Percentiles rank a stretch among this genome's conserved stretches.
Evolutionary conservation across 495 filamentous ascomycete species (phyloP).

Genomic region (Hyphodiscus hymeniophilus): DNA sequence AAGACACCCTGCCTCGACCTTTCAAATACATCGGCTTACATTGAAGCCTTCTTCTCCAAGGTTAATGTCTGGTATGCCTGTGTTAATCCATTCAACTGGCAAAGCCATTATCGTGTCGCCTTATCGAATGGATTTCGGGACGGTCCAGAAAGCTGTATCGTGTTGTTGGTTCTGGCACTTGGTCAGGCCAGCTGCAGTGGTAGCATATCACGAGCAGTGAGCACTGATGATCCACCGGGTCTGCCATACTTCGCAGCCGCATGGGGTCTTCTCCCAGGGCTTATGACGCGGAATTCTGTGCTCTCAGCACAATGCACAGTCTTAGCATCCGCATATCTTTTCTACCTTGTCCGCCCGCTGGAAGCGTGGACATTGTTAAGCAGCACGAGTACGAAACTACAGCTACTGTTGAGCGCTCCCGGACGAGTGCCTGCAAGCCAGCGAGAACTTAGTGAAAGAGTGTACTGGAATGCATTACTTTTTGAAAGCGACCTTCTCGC

Average conservation of each 20-base stretch:
- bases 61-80: constrained; percentile 83
- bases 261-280: constrained; percentile 64
- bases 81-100: constrained; percentile 77
- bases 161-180: constrained; percentile 69
- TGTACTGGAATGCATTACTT: constrained; percentile 78
- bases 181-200: constrained; percentile 62
- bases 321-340: constrained; percentile 69
- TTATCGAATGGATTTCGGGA: constrained; percentile 64
- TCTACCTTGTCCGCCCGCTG: constrained; percentile 71
- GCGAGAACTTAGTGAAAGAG: constrained; percentile 62
- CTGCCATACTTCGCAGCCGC: constrained; percentile 72
- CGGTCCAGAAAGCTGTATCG: constrained; percentile 74
- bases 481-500: constrained; percentile 77
- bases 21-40: constrained; percentile 64
- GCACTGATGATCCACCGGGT: constrained; percentile 66
- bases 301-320: constrained; percentile 72
- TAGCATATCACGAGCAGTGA: constrained; percentile 64
- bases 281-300: constrained; percentile 73
- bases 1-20: constrained; percentile 56
- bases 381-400: constrained; percentile 71
- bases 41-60: constrained; percentile 67
- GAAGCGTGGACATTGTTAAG: constrained; percentile 77
- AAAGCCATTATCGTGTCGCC: constrained; percentile 63
- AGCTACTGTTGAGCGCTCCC: constrained; percentile 63
- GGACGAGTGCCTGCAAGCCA: constrained; percentile 59